Base-by-base conservation (phyloP, 2,329 filamentous ascomycete genomes). In the Cladosporium oxysporum region DNA sequence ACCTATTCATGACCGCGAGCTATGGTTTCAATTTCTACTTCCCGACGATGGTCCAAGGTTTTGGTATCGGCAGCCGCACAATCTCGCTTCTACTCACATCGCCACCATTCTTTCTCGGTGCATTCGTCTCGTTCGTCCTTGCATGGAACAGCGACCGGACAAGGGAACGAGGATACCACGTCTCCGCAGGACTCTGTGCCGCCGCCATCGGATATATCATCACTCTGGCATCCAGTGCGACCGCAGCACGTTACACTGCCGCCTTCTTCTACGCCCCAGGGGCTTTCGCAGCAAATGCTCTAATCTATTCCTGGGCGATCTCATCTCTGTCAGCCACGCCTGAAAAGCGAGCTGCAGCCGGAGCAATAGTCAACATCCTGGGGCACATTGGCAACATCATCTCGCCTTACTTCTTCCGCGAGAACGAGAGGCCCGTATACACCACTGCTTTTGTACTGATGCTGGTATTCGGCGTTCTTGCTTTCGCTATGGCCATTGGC, bases 311-410 rank as follows among this genome's bases (percentile, higher is more conserved):
- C 1, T 80, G 79, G 79, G 76, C 75, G 0, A 72, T 75, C 0
- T 72, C 72, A 1, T 73, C 74, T 0, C 69, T 79, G 5, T 73
- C 72, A 23, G 71, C 76, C 33, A 79, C 78, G 0, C 77, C 78
- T 0, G 78, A 80, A 69, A 80, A 80, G 75, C 82, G 82, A 70
- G 81, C 82, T 0, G 79, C 78, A 11, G 79, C 81, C 0, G 71
- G 83, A 11, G 81, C 81, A 8, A 82, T 84, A 72, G 83, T 82
- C 6, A 84, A 83, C 21, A 82, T 82, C 1, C 78, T 81, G 23
- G 80, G 79, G 35, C 77, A 80, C 53, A 57, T 81, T 1, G 78
- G 77, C 0, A 80, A 77, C 11, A 75, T 81, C 21, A 77, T 75
- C 62, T 78, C 75, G 0, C 79, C 79, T 1, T 82, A 80, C 62